Conservation (phyloP, 1,284 basidiomycete species). For the Calocybe gambosa region DNA sequence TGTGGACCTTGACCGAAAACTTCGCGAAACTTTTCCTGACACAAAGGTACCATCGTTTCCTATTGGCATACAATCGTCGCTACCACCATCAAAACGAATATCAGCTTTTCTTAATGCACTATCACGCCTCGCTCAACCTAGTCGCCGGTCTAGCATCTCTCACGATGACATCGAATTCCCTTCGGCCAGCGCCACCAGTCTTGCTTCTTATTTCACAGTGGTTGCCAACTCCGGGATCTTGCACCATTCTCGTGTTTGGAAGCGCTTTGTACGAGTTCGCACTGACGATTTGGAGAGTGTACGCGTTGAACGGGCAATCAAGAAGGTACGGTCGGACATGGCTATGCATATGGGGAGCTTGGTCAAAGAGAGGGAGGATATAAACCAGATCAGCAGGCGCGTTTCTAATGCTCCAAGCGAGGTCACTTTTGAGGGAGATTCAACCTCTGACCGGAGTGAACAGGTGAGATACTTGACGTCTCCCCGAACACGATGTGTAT, state of each 20-base stretch:
- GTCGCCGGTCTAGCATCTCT: conserved; percentile 32
- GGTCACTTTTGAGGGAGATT: too few relatives aligned
- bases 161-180: conserved; percentile 29
- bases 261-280: conserved; percentile 78
- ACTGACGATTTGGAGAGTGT: conserved; percentile 84
- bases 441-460: too few relatives aligned
- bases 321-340: conserved; percentile 83
- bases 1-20: conserved; percentile 70
- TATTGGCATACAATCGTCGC: conserved; percentile 44
- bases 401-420: conserved; percentile 18
- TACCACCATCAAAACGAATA: conserved; percentile 61
- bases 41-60: conserved; percentile 57
- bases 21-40: conserved; percentile 51
- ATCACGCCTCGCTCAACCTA: conserved; percentile 64
- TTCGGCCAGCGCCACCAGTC: conserved; percentile 52
- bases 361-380: conserved; percentile 28
- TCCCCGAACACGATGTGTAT: background rate
- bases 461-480: too few relatives aligned
- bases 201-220: conserved; percentile 75
- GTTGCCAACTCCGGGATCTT: conserved; percentile 63
- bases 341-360: conserved; percentile 52
- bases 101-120: conserved; percentile 78
- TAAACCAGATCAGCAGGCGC: conserved; percentile 14
- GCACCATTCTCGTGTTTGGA: conserved; percentile 69
- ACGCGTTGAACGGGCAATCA: conserved; percentile 80